Evolutionary conservation across 2,329 filamentous ascomycete genomes (phyloP).

Genomic region (Xylariales sp.): DNA sequence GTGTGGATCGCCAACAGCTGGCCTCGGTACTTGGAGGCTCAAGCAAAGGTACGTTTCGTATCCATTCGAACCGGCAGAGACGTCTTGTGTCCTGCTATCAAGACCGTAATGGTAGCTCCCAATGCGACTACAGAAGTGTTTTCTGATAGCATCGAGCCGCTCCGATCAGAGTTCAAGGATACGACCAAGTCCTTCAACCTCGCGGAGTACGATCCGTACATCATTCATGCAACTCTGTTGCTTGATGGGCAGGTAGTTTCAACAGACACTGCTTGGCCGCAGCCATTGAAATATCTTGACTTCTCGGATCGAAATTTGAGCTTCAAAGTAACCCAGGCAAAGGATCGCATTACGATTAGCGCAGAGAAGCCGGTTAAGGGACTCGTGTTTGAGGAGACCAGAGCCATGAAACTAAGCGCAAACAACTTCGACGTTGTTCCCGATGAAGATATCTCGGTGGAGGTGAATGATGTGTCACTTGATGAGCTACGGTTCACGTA

Average conservation of each 20-base stretch:
- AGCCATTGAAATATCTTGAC: constrained; percentile 57
- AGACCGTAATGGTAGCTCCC: constrained; percentile 18
- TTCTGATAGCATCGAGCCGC: constrained; percentile 26
- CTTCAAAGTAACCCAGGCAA: constrained; percentile 28
- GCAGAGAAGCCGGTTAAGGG: constrained; percentile 50
- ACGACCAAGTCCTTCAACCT: constrained; percentile 25
- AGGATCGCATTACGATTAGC: constrained; percentile 18
- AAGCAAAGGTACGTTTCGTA: constrained; percentile 33
- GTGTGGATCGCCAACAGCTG: constrained; percentile 38
- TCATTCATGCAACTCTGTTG: constrained; percentile 41
- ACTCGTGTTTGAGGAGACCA: constrained; percentile 46
- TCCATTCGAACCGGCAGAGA: constrained; percentile 35
- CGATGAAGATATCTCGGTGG: not conserved
- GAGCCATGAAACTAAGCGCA: constrained; percentile 44
- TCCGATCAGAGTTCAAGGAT: constrained; percentile 13
- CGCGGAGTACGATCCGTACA: constrained; percentile 37
- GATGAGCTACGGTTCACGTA: constrained; percentile 1
- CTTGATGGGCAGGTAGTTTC: constrained; percentile 35
- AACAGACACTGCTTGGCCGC: constrained; percentile 53
- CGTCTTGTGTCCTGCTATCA: constrained; percentile 20
- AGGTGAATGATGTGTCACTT: not conserved
- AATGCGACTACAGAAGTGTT: constrained; percentile 37
- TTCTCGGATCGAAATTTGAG: constrained; percentile 34
- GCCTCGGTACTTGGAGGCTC: constrained; percentile 19
- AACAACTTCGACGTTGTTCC: constrained; percentile 46